Base-by-base conservation (phyloP, 352 stramenopile genomes). In the Poterioochromonas sp. region DNA sequence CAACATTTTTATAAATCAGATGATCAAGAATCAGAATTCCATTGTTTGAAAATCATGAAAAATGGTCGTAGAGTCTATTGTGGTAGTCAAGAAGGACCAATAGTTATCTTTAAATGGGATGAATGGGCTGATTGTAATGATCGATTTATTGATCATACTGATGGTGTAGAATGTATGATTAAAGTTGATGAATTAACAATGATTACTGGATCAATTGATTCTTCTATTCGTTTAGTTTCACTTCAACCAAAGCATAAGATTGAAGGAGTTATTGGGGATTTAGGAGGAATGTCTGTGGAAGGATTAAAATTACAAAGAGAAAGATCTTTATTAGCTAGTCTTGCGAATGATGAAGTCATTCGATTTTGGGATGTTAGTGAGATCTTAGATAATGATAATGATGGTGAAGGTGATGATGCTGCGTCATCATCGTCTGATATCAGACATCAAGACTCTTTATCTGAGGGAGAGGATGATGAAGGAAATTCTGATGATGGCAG, bases 141-240 rank as follows among this genome's bases (percentile, higher is more conserved):
- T 85, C 89, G 94, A 2, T 97, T 97, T 79, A 91, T 70, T 76
- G 80, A 89, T 2, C 94, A 98, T 84, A 94, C 94, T 0, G 86
- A 95, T 43, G 96, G 89, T 35, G 90, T 98, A 40, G 94, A 98
- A 77, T 86, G 91, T 0, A 80, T 98, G 12, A 83, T 97, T 0
- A 97, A 97, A 82, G 87, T 98, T 26, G 94, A 98, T 79, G 94
- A 98, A 84, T 92, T 97, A 83, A 98, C 93, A 0, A 79, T 98
- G 12, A 85, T 98, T 40, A 97, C 95, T 0, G 95, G 94, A 47
- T 97, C 91, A 26, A 96, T 90, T 71, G 94, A 98, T 82, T 94
- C 94, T 12, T 90, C 97, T 73, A 89, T 98, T 0, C 87, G 93
- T 47, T 91, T 97, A 39, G 92, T 98, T 44, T 90, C 96, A 82